Percentiles rank a stretch among this genome's conserved stretches.
Evolutionary conservation across 805 yeast species (phyloP).

Genomic region (Kodamaea laetipori): DNA sequence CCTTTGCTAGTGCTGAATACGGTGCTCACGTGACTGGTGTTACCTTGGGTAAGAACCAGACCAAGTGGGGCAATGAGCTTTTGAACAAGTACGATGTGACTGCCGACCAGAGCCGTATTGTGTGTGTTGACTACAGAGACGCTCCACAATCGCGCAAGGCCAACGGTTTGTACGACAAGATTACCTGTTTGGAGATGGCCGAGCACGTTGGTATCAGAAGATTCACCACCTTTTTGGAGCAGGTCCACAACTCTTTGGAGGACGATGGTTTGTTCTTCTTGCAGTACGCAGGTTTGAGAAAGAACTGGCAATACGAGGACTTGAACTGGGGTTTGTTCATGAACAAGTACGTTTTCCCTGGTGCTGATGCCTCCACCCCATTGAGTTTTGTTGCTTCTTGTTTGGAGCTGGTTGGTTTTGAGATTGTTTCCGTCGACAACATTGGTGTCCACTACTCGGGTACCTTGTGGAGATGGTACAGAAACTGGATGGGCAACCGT

Average conservation of each 20-base stretch:
- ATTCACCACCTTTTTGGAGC: constrained; percentile 70
- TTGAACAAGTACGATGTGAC: constrained; percentile 69
- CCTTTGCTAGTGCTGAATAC: constrained; percentile 77
- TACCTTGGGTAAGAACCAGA: constrained; percentile 88
- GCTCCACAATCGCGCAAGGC: constrained; percentile 64
- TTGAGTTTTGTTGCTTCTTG: constrained; percentile 76
- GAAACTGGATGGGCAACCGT: constrained; percentile 87
- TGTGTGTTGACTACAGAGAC: constrained; percentile 88
- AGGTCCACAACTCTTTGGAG: constrained; percentile 83
- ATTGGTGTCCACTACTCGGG: constrained; percentile 93
- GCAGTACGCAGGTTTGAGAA: constrained; percentile 89
- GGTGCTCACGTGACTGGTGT: constrained; percentile 89
- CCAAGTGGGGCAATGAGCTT: constrained; percentile 80
- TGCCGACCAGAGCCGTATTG: constrained; percentile 68
- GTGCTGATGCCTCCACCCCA: constrained; percentile 96
- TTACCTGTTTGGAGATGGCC: constrained; percentile 91
- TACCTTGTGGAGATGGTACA: constrained; percentile 91
- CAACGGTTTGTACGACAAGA: constrained; percentile 68
- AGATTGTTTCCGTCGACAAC: constrained; percentile 78
- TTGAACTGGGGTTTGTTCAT: constrained; percentile 91
- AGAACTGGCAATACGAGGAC: constrained; percentile 93
- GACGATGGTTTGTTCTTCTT: constrained; percentile 87
- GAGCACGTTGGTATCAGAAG: constrained; percentile 95
- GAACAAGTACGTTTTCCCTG: constrained; percentile 96
- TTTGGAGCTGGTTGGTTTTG: constrained; percentile 84